A percentile compares a stretch with the other conserved stretches of the same genome.
phyloP scores from a whole-genome alignment of 208 protist species.

The Leishmania aethiopica region DNA sequence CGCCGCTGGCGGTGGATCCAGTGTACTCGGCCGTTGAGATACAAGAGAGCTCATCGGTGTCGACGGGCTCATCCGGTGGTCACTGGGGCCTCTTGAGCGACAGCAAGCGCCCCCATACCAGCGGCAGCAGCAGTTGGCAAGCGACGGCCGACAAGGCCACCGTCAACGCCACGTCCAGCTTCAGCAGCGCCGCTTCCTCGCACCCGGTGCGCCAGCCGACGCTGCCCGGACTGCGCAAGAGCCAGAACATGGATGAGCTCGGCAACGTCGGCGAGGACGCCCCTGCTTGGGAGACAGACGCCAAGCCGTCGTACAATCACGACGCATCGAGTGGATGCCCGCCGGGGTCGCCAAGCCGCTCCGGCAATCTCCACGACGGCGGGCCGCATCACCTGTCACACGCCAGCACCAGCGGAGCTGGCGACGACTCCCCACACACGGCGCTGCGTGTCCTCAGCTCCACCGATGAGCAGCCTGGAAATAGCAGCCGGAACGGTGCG shows the following conservation, averaged over 20 bases:
- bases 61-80: neutral
- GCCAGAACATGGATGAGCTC: slow-evolving; percentile 17
- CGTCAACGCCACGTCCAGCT: neutral
- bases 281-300: neutral
- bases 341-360: neutral
- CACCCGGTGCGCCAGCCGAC: neutral
- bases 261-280: slow-evolving; percentile 18
- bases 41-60: slow-evolving; percentile 4
- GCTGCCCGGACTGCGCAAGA: slow-evolving; percentile 1
- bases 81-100: neutral
- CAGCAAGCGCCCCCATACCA: slow-evolving; percentile 1
- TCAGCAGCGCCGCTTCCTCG: neutral
- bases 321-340: neutral
- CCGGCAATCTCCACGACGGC: neutral
- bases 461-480: neutral
- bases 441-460: slow-evolving; percentile 16
- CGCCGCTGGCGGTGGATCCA: neutral
- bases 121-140: neutral
- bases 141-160: neutral
- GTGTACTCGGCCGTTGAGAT: slow-evolving; percentile 26
- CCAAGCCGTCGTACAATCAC: neutral
- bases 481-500: neutral
- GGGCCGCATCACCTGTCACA: neutral
- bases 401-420: neutral
- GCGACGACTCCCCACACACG: neutral